Conservation (phyloP, 1,284 basidiomycete genomes). For the Stereum hirsutum region DNA sequence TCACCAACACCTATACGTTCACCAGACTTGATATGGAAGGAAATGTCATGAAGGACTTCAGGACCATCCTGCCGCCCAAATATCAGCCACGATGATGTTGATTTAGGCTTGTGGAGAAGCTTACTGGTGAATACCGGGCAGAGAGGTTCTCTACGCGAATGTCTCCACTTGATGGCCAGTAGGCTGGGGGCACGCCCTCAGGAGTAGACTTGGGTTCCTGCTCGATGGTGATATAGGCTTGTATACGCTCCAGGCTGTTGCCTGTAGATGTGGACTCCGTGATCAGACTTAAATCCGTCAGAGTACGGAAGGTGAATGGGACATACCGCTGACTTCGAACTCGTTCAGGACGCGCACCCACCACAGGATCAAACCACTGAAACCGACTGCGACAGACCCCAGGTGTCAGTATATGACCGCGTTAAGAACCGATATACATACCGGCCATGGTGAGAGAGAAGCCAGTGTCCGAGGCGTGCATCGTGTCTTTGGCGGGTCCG, state of each 20-base stretch:
- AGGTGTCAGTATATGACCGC: neutral
- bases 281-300: neutral
- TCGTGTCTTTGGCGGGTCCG: constrained; percentile 22
- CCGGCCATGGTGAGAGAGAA: constrained; percentile 43
- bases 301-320: neutral
- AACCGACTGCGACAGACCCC: constrained; percentile 30
- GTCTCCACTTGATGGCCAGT: constrained; percentile 71
- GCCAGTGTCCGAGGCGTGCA: constrained; percentile 35
- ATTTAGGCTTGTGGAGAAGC: neutral
- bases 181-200: constrained; percentile 56
- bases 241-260: constrained; percentile 66
- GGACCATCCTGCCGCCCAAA: constrained; percentile 23
- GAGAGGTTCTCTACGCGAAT: constrained; percentile 54
- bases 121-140: constrained; percentile 41
- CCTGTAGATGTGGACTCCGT: constrained; percentile 17
- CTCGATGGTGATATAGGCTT: constrained; percentile 63
- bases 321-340: constrained; percentile 48
- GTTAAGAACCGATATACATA: constrained; percentile 10
- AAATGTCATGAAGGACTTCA: constrained; percentile 37
- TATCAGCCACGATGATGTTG: neutral
- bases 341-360: constrained; percentile 45
- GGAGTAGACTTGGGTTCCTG: constrained; percentile 51
- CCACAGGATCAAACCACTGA: constrained; percentile 45
- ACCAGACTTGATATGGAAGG: constrained; percentile 37
- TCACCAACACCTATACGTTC: constrained; percentile 41